Evolutionary conservation across 1,139 yeast species (phyloP), one percentile per base, ranked within the genome.

Genomic region (Yamadazyma epiphylla): DNA sequence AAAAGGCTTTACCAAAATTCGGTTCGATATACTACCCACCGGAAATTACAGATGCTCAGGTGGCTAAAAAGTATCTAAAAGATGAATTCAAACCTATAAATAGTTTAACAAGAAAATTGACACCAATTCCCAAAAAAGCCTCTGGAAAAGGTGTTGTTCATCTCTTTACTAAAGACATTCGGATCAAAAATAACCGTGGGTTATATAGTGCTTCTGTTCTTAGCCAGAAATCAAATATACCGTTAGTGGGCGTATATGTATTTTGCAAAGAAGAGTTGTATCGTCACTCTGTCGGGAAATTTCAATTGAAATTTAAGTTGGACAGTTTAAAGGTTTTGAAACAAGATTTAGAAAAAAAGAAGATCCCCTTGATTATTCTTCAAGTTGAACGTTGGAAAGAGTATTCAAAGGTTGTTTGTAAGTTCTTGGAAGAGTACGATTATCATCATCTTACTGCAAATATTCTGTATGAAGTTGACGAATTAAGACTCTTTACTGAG

Each of bases 401-500:
- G 13, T 36, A 47, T 14, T 38, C 47, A 16, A 36, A 42, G 0
- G 29, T 38, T 4, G 49, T 69, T 38, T 39, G 49, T n/a, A 30
- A 48, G 5, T 50, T 55, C 22, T 39, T 58, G 29, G 37, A 42
- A 13, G 41, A 52, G 16, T 39, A 62, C 37, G 38, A 55, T 5
- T 42, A 58, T 12, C 34, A 46, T n/a, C 56, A 63, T 15, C 46
- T 72, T 5, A 65, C 51, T 36, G 58, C 66, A 22, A 72, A 72
- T 42, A 48, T 65, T 22, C 66, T 67, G 42, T 74, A 73, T 44
- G 80, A 73, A 44, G 65, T 65, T 15, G 80, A 75, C 43, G 80
- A 75, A 43, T 39, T 73, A 29, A 51, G 64, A 19, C 55, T 71
- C 17, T 63, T 59, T 25, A 27, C 35, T 8, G 26, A 30, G 7